Conservation (phyloP, 768 basidiomycete genomes). For the Lactarius hatsudake region DNA sequence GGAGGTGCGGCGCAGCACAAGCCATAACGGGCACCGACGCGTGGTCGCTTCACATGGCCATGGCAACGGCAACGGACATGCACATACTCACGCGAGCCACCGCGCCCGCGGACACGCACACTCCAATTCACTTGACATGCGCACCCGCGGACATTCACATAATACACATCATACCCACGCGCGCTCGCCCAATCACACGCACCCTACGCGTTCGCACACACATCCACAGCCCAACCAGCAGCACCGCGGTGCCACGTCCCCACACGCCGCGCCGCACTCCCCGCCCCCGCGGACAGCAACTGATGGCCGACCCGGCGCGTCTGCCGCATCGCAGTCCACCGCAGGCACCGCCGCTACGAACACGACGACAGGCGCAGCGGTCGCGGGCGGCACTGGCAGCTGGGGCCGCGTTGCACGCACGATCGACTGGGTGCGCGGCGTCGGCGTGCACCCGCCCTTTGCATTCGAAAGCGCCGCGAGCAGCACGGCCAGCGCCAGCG, state of each 20-base stretch:
- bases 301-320: slow-evolving; percentile 7
- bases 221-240: slow-evolving; percentile 11
- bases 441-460: slow-evolving; percentile 27
- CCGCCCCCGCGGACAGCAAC: slow-evolving; percentile 1
- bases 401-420: slow-evolving; percentile 23
- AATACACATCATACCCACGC: slow-evolving; percentile 9
- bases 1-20: slow-evolving; percentile 20
- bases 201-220: slow-evolving; percentile 21
- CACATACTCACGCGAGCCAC: slow-evolving; percentile 8
- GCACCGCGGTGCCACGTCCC: slow-evolving; percentile 10
- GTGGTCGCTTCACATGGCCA: slow-evolving; percentile 2
- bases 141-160: slow-evolving; percentile 10
- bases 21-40: slow-evolving; percentile 15
- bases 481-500: slow-evolving; percentile 13
- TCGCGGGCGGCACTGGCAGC: slow-evolving; percentile 12
- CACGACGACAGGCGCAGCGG: slow-evolving; percentile 3
- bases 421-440: slow-evolving; percentile 25
- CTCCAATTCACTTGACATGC: slow-evolving; percentile 10
- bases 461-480: slow-evolving; percentile 27
- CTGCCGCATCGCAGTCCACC: slow-evolving; percentile 26
- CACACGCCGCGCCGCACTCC: not conserved
- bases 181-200: slow-evolving; percentile 8
- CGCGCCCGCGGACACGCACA: slow-evolving; percentile 13
- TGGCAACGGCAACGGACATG: slow-evolving; percentile 11
- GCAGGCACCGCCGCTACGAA: slow-evolving; percentile 16